Base-by-base conservation (phyloP, 371 early-diverging fungal genomes). In the Chytridium lagenaria region DNA sequence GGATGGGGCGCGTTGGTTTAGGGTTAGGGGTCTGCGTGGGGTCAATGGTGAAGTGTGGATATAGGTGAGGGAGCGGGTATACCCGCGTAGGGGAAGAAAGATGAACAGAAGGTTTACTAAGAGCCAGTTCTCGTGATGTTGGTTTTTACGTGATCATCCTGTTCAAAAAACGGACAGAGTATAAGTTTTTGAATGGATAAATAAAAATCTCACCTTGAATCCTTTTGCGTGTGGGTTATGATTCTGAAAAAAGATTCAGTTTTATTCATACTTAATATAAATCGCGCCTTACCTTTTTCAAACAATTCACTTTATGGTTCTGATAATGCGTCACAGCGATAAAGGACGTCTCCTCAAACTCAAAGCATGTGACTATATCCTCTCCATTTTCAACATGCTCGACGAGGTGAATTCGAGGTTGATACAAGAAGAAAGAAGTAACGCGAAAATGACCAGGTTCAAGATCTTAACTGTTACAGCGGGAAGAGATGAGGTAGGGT, bases 311-410 rank as follows among this genome's bases (percentile, higher is more conserved):
- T 22, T 67, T 72, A 52, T 77, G 59, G 75, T 85, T 88, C 59
- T 88, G 88, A 59, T 88, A 88, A 65, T 88, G 88, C 36, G 88
- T 87, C 7, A 88, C 86, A 26, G 87, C 88, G 10, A 87, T 72
- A 61, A 88, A 88, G 1, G 39, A 52, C 0, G 85, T 83, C 37
- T 75, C 73, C 3, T 84, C 75, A 49, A 80, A 87, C 0, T 70
- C 52, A 50, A 72, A 83, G 2, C 52, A 34, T 15, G 44, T 49
- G 49, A 34, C 52, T 1, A 23, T 67, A 23, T 30, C 28, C 1
- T 40, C 72, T n/a, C n/a, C n/a, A n/a, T n/a, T n/a, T 28, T 63
- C 55, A 10, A 26, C 49, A 59, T 81, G 77, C 50, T 78, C 69
- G 50, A 83, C 72, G 10, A 86, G 71, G 44, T 81, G 78, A 1